phyloP scores from a whole-genome alignment of 2,329 filamentous ascomycete species.

The Penicillium sclerotiorum region DNA sequence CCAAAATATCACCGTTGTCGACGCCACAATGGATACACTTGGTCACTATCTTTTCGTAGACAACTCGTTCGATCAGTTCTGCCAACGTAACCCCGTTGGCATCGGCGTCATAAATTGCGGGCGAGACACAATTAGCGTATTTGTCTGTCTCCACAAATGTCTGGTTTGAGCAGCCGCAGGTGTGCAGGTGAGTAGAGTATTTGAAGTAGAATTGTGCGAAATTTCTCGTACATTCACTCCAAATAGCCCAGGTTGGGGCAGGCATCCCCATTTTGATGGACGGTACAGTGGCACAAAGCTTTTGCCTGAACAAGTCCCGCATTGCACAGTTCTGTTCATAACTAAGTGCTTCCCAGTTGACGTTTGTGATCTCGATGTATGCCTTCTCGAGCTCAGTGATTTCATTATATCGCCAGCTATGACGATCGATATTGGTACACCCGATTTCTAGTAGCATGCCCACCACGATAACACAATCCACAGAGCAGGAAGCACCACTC shows the following conservation, averaged over 20 bases:
- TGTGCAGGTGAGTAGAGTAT: constrained; percentile 13
- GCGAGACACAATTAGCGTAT: constrained; percentile 10
- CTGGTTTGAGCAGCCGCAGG: constrained; percentile 2
- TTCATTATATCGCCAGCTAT: constrained; percentile 12
- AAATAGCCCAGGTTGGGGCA: constrained; percentile 23
- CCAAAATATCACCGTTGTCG: background rate
- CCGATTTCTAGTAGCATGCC: constrained; percentile 41
- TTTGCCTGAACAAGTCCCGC: constrained; percentile 24
- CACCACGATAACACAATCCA: constrained; percentile 39
- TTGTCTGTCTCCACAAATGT: background rate
- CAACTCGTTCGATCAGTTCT: constrained; percentile 22
- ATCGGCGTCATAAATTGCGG: constrained; percentile 14
- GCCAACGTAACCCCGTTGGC: constrained; percentile 21
- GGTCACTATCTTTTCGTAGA: background rate
- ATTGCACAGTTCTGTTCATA: constrained; percentile 11
- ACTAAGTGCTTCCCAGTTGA: constrained; percentile 33
- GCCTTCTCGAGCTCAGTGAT: constrained; percentile 24
- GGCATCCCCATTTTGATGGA: constrained; percentile 12
- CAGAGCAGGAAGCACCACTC: constrained; percentile 22
- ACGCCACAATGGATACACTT: background rate
- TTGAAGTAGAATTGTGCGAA: constrained; percentile 33
- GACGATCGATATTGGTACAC: constrained; percentile 36
- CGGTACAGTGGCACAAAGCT: constrained; percentile 8
- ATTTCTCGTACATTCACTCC: constrained; percentile 26
- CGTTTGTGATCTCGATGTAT: constrained; percentile 32